phyloP scores from a whole-genome alignment of 2,329 filamentous ascomycete species.

The Arthroderma sp. region DNA sequence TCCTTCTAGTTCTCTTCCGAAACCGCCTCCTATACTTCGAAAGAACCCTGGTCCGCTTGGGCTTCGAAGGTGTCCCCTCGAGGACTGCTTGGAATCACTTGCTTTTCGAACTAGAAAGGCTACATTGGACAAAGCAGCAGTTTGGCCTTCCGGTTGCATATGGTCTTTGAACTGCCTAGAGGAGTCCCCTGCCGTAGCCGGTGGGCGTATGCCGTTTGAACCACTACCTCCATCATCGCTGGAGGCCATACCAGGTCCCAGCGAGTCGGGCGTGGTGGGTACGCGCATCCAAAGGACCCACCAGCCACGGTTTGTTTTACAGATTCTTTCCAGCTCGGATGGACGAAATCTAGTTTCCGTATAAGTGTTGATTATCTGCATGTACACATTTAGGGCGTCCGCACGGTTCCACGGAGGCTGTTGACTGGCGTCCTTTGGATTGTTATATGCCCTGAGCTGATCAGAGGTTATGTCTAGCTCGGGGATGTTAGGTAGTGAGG shows the following conservation, averaged over 20 bases:
- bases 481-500: slow-evolving; percentile 53
- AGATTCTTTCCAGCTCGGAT: slow-evolving; percentile 47
- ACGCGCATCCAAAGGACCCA: slow-evolving; percentile 56
- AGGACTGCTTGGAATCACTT: slow-evolving; percentile 28
- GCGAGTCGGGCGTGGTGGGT: slow-evolving; percentile 12
- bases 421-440: slow-evolving; percentile 8
- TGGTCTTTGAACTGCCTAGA: neutral
- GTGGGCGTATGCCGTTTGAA: neutral
- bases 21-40: slow-evolving; percentile 30
- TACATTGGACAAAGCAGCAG: slow-evolving; percentile 21
- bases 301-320: slow-evolving; percentile 53
- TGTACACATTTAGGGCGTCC: slow-evolving; percentile 51
- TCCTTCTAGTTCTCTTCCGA: slow-evolving; percentile 13
- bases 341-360: slow-evolving; percentile 37
- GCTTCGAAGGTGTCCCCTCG: slow-evolving; percentile 20
- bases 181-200: neutral
- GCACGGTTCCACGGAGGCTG: slow-evolving; percentile 38
- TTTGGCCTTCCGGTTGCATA: slow-evolving; percentile 9
- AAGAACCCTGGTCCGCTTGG: slow-evolving; percentile 27
- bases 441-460: slow-evolving; percentile 8
- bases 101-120: slow-evolving; percentile 38
- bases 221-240: neutral
- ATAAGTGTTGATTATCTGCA: slow-evolving; percentile 47
- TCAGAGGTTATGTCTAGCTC: slow-evolving; percentile 35
- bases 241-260: neutral